Evolutionary conservation across 208 protist species (phyloP), one percentile per base, ranked within the genome.

Genomic region (Wallacemonas sp.): DNA sequence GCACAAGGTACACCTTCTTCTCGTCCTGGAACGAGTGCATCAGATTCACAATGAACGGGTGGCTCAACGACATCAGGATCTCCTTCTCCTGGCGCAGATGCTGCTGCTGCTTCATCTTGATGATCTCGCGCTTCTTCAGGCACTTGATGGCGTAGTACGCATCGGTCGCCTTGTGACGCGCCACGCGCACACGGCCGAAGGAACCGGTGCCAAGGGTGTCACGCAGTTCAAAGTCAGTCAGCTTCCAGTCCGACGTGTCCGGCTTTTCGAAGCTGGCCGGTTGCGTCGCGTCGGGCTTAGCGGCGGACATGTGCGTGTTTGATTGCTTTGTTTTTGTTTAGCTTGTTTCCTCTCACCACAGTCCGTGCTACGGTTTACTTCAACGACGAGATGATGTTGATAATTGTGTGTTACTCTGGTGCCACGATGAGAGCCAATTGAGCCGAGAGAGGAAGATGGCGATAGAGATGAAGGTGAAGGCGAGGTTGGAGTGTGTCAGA

Each of bases 41-140:
- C 34, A 69, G 52, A 29, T 66, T 63, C 39, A 64, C 58, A 48
- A 76, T 71, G 39, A 64, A 76, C 5, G 91, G 90, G 69, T 96
- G 90, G 19, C 83, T 81, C 32, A 96, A 62, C 11, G 78, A 72
- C 68, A 79, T 72, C 1, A 97, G 65, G 30, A 96, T 79, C 24
- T 78, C 72, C 72, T 89, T 92, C 72, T 98, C 97, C 39, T 77
- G 81, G 29, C 77, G 67, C 36, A 97, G 80, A 33, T 85, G 78
- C 32, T 79, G 69, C 17, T 74, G 61, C 52, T 81, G 80, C 68
- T 78, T 79, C 71, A 85, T 85, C 43, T 80, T 78, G 16, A 83
- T 66, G 33, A 83, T 76, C 65, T 85, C 75, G n/a, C 70, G 72
- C 75, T 88, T 88, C 70, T 78, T 78, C 14, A 88, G 47, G 65